Evolutionary conservation across 2,329 filamentous ascomycete species (phyloP).

Genomic region (Fusarium udum): DNA sequence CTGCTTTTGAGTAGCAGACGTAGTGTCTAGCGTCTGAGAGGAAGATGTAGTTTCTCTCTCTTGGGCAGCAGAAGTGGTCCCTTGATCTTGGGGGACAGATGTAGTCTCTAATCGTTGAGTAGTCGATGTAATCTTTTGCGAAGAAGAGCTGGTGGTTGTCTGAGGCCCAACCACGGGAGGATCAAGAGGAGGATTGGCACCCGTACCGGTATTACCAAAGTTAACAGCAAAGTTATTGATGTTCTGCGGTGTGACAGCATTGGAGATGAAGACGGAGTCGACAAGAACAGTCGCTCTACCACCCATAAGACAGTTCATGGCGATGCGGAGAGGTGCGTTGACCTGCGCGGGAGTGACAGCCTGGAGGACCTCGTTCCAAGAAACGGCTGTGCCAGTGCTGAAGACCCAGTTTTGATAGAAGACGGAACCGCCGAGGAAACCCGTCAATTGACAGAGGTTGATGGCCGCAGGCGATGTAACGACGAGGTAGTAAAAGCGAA

Average conservation of each 20-base stretch:
- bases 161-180: background rate
- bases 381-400: background rate
- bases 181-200: slow-evolving; percentile 4
- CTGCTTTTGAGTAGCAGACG: background rate
- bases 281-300: slow-evolving; percentile 7
- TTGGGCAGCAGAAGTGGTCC: background rate
- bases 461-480: background rate
- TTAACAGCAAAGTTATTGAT: background rate
- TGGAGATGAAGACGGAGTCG: slow-evolving; percentile 4
- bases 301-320: background rate
- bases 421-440: background rate
- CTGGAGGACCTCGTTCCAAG: slow-evolving; percentile 2
- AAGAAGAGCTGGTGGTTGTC: background rate
- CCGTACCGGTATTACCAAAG: background rate
- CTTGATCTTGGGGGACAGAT: background rate
- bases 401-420: background rate
- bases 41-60: background rate
- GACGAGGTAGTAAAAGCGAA: slow-evolving; percentile 12
- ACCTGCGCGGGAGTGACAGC: background rate
- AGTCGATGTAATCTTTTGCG: background rate
- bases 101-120: background rate
- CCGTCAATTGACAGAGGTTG: background rate
- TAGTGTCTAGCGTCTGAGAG: background rate
- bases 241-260: background rate
- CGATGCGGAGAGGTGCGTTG: background rate